Percentiles rank a stretch among this genome's conserved stretches.
Evolutionary conservation across 257 asterid genomes (phyloP).

Genomic region (Solanum acaule): DNA sequence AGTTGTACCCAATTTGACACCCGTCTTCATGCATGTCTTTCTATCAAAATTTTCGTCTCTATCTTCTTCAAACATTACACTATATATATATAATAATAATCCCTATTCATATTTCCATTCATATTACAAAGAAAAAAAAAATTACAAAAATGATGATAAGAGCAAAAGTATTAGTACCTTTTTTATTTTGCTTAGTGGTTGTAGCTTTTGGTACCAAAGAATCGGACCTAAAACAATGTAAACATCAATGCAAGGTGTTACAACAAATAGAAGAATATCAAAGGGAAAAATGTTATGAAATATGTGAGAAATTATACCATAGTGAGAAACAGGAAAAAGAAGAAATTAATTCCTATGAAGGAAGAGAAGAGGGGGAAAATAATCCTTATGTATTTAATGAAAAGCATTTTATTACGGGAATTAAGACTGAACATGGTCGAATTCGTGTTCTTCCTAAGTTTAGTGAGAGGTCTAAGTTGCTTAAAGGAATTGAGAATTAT

Average conservation of each 20-base stretch:
- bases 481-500: constrained; percentile 49
- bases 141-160: background rate
- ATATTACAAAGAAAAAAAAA: fast-evolving
- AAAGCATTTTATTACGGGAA: constrained; percentile 31
- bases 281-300: constrained; percentile 1
- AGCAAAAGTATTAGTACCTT: background rate
- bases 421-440: constrained; percentile 40
- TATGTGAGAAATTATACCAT: constrained; percentile 4
- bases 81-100: background rate
- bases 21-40: constrained; percentile 27
- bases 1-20: constrained; percentile 27
- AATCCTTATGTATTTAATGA: constrained; percentile 58
- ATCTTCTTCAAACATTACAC: background rate
- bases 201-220: constrained; percentile 9
- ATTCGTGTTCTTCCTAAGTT: constrained; percentile 49
- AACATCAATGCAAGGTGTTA: constrained; percentile 15
- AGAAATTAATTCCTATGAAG: background rate
- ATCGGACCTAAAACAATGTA: constrained; percentile 19
- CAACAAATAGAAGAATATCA: background rate
- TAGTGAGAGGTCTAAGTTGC: constrained; percentile 42
- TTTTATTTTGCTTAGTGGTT: constrained; percentile 4
- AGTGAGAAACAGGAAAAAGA: constrained; percentile 1
- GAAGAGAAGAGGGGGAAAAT: background rate
- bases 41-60: background rate
- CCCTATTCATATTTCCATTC: background rate